Evolutionary conservation across 768 basidiomycete species (phyloP).

Genomic region (Piloderma croceum): DNA sequence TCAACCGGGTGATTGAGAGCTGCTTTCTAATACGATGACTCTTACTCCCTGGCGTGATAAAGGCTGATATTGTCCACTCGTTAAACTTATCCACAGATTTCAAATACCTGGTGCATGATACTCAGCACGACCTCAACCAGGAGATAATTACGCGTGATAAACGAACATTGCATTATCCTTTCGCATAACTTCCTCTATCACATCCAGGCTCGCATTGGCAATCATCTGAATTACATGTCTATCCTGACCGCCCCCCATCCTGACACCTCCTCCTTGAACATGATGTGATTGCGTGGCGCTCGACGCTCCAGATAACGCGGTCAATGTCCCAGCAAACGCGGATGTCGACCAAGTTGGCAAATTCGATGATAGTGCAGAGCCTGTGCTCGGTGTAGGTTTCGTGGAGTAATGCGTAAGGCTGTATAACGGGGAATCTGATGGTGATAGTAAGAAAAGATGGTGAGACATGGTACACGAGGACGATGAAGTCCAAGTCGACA

Average conservation of each 20-base stretch:
- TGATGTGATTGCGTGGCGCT: conserved; percentile 61
- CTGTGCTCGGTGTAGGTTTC: conserved; percentile 54
- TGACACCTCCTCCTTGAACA: conserved; percentile 54
- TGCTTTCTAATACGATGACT: conserved; percentile 8
- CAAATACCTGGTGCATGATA: conserved; percentile 64
- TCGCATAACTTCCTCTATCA: conserved; percentile 88
- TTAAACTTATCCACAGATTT: conserved; percentile 97
- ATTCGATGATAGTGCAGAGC: conserved; percentile 74
- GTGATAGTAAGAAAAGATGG: conserved; percentile 80
- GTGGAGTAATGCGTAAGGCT: conserved; percentile 77
- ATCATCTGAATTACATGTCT: conserved; percentile 98
- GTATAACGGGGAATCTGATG: conserved; percentile 83
- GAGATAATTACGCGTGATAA: neutral
- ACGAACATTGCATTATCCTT: conserved; percentile 75
- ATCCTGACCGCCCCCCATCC: conserved; percentile 78
- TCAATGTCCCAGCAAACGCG: conserved; percentile 84
- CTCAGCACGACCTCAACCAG: conserved; percentile 12
- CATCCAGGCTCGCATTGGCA: conserved; percentile 92
- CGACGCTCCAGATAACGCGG: conserved; percentile 80
- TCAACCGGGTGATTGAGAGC: conserved; percentile 18
- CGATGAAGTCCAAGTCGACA: too few relatives aligned
- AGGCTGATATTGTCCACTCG: conserved; percentile 97
- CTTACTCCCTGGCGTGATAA: conserved; percentile 93
- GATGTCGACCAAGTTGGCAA: conserved; percentile 88
- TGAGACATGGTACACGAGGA: conserved; percentile 80